phyloP scores from a whole-genome alignment of 257 asterid genomes.

The Eustoma russellianum region DNA sequence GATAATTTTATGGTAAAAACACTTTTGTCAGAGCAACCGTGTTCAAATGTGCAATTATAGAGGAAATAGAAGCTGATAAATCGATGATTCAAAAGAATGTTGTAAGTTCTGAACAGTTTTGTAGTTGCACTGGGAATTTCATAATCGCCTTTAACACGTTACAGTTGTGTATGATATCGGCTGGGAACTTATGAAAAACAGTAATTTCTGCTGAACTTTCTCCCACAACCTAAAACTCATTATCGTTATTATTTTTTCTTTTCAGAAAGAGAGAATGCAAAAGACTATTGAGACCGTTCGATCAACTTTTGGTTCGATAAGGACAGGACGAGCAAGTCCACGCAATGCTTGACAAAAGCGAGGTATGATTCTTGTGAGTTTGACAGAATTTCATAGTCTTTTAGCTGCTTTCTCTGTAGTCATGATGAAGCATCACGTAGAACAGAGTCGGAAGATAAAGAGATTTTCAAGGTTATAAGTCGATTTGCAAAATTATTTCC shows the following conservation, averaged over 20 bases:
- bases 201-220: not conserved
- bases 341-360: conserved; percentile 81
- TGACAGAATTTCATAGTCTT: not conserved
- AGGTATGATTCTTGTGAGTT: conserved; percentile 35
- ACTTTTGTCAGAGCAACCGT: conserved; percentile 42
- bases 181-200: not conserved
- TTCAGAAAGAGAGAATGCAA: conserved; percentile 87
- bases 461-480: not conserved
- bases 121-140: not conserved
- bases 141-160: not conserved
- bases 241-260: not conserved
- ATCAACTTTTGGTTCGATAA: conserved; percentile 70
- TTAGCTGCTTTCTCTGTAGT: too few relatives aligned
- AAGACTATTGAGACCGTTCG: conserved; percentile 66
- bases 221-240: not conserved
- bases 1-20: not conserved
- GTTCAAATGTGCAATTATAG: conserved; percentile 68
- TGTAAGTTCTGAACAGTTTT: conserved; percentile 33
- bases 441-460: not conserved
- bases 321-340: conserved; percentile 92
- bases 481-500: not conserved
- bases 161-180: not conserved
- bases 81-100: conserved; percentile 60
- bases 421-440: too few relatives aligned
- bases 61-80: conserved; percentile 90